Evolutionary conservation across 805 yeast species (phyloP).

Genomic region (Monosporozyma yasuniensis): DNA sequence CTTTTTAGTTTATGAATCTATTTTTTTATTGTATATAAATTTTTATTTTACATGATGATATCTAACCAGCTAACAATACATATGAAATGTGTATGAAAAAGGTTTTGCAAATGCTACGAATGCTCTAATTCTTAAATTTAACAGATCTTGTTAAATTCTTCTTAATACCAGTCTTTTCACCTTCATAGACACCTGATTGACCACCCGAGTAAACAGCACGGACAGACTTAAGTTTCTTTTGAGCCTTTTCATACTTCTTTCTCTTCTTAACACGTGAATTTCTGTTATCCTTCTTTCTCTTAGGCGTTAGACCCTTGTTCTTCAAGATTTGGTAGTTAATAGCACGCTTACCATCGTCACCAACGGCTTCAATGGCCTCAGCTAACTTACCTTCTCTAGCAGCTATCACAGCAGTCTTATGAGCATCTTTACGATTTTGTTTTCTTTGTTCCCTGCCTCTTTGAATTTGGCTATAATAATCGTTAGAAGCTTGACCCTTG

Average conservation of each 20-base stretch:
- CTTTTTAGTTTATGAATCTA: background rate
- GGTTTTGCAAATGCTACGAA: background rate
- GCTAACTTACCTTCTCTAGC: slow-evolving; percentile 77
- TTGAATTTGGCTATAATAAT: slow-evolving; percentile 51
- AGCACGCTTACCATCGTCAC: slow-evolving; percentile 85
- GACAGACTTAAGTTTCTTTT: slow-evolving; percentile 84
- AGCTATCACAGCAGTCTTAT: slow-evolving; percentile 62
- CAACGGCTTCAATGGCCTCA: slow-evolving; percentile 55
- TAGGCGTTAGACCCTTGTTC: slow-evolving; percentile 92
- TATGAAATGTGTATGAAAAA: background rate
- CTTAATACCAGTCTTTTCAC: slow-evolving; percentile 96
- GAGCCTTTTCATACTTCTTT: slow-evolving; percentile 88
- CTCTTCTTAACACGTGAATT: slow-evolving; percentile 98
- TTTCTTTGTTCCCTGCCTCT: slow-evolving; percentile 40
- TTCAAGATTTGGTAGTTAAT: slow-evolving; percentile 88
- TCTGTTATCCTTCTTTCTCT: slow-evolving; percentile 86
- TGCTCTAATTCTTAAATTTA: slow-evolving; percentile 38
- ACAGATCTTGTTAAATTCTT: slow-evolving; percentile 86
- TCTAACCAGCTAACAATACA: background rate
- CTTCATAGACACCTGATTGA: slow-evolving; percentile 73
- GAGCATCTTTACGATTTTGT: slow-evolving; percentile 51
- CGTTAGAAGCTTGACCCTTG: slow-evolving; percentile 42
- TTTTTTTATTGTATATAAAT: background rate
- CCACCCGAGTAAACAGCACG: slow-evolving; percentile 75
- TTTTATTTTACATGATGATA: background rate